Evolutionary conservation across 164 flowering plant species (phyloP).

Genomic region (Berberis thunbergii): DNA sequence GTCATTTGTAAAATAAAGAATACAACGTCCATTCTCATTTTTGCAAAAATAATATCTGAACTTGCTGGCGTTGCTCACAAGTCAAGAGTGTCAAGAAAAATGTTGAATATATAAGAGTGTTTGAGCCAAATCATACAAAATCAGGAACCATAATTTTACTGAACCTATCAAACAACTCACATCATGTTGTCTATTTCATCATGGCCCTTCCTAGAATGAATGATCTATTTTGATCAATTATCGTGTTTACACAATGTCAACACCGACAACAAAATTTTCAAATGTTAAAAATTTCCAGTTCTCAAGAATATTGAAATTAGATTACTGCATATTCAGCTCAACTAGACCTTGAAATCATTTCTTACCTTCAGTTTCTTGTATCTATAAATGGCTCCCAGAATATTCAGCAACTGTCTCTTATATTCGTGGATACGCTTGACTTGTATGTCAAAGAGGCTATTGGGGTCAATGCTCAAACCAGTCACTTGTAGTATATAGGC

Average conservation of each 20-base stretch:
- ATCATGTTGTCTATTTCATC: no score
- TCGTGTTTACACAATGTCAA: no score
- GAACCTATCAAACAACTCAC: not conserved
- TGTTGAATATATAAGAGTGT: not conserved
- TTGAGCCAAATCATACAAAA: no score
- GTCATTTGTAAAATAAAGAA: not conserved
- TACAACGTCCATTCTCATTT: not conserved
- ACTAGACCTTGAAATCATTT: not conserved
- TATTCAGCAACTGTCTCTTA: slow-evolving; percentile 89
- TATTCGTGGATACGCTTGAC: slow-evolving; percentile 97
- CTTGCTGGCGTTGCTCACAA: not conserved
- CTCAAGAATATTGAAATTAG: not conserved
- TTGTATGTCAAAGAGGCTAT: slow-evolving; percentile 91
- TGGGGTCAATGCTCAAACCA: slow-evolving; percentile 72
- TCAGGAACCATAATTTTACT: not conserved
- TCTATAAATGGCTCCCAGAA: slow-evolving; percentile 75
- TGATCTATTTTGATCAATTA: no score
- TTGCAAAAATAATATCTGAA: not conserved
- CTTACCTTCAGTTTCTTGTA: slow-evolving; percentile 94
- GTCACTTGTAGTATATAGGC: slow-evolving; percentile 67
- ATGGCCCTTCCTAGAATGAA: no score
- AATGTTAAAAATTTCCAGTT: not conserved
- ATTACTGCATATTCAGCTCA: not conserved
- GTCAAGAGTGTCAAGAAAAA: not conserved
- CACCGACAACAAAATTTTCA: no score